Evolutionary conservation across 129 eudicot species (phyloP).

Genomic region (Helianthus tuberosus): DNA sequence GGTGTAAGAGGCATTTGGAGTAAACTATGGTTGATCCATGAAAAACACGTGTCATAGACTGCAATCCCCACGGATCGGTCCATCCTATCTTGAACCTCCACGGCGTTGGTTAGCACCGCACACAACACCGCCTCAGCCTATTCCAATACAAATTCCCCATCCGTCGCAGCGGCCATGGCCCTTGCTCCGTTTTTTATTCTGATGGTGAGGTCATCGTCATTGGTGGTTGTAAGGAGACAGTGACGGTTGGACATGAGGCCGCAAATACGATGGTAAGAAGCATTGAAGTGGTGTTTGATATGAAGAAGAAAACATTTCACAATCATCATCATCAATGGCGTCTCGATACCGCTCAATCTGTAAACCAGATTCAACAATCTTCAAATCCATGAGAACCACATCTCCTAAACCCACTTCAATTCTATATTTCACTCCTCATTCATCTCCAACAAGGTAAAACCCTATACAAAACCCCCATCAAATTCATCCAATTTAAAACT

Average conservation of each 20-base stretch:
- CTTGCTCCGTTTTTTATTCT: slow-evolving; percentile 51
- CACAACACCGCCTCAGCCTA: slow-evolving; percentile 63
- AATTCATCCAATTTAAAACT: no score
- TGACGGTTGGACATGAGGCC: slow-evolving; percentile 55
- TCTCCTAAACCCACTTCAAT: no score
- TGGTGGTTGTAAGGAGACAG: slow-evolving; percentile 4
- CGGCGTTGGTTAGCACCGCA: slow-evolving; percentile 66
- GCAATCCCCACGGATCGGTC: slow-evolving; percentile 61
- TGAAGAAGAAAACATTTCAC: slow-evolving; percentile 49
- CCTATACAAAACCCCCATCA: no score
- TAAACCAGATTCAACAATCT: no score
- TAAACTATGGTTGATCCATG: slow-evolving; percentile 84
- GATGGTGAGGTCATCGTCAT: slow-evolving; percentile 15
- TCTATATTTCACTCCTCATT: no score
- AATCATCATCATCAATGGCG: no score
- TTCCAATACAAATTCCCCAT: slow-evolving; percentile 27
- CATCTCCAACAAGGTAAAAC: no score
- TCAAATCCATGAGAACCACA: no score
- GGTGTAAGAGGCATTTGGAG: slow-evolving; percentile 67
- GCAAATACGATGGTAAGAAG: slow-evolving; percentile 30
- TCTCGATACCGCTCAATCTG: no score
- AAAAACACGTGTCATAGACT: slow-evolving; percentile 47
- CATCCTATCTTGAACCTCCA: slow-evolving; percentile 57
- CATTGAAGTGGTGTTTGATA: slow-evolving; percentile 13
- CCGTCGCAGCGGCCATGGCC: slow-evolving; percentile 42